A percentile compares a stretch with the other conserved stretches of the same genome.
These are phyloP conservation scores for Wickerhamomyces ciferrii DNA, from an alignment of 805 yeast species.

Conservation along the genomic window DNA sequence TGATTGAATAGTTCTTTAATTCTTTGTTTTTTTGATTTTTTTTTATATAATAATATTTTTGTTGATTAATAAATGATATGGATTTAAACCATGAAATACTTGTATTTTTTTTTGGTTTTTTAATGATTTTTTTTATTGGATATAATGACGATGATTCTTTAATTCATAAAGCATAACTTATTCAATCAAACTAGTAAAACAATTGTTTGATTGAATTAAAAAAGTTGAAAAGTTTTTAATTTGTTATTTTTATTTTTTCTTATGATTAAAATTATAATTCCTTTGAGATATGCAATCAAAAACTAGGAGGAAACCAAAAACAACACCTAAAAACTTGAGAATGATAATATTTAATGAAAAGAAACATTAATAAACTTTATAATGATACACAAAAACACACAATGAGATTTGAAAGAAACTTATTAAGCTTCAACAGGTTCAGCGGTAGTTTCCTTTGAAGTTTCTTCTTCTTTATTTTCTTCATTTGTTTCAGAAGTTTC, in stretches of 20 bases:
- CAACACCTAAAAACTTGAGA: neutral
- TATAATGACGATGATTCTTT: neutral
- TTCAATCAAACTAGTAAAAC: neutral
- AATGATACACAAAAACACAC: neutral
- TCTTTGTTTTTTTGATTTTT: too few species aligned
- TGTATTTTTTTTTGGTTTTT: too few species aligned
- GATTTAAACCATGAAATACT: too few species aligned
- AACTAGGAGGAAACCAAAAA: neutral
- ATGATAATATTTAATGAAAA: neutral
- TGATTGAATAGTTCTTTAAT: too few species aligned
- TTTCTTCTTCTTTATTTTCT: constrained; percentile 6
- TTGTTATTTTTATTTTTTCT: too few species aligned
- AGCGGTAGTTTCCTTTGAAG: constrained; percentile 14
- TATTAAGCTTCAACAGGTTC: constrained; percentile 5
- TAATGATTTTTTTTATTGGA: neutral
- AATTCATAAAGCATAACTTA: neutral
- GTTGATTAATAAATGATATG: too few species aligned
- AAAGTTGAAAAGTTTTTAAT: too few species aligned
- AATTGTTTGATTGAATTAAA: neutral
- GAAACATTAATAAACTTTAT: neutral
- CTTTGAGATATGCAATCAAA: too few species aligned
- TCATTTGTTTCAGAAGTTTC: constrained; percentile 11
- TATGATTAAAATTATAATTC: too few species aligned
- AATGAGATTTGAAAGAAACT: constrained; percentile 1
- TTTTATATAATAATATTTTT: too few species aligned